Evolutionary conservation across 345 rosid genomes (phyloP), one percentile per base, ranked within the genome.

Genomic region (Hevea brasiliensis): DNA sequence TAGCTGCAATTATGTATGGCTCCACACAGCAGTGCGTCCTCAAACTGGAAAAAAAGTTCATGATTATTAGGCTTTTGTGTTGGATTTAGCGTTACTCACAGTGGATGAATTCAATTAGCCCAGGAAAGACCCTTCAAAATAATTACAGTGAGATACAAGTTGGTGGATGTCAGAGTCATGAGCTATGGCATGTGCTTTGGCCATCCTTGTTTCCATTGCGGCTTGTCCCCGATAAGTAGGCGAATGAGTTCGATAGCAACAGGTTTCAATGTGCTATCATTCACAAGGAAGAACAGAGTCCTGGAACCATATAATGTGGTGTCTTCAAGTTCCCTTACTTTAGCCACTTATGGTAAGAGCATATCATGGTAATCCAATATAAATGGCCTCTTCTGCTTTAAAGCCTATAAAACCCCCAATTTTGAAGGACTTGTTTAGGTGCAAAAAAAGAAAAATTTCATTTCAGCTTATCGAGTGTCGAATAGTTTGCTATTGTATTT

Each of bases 191-290:
- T 89, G 97, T 27, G 85, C 81, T 75, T 89, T 91, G 59, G 97
- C 92, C 5, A 89, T 64, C 67, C 92, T 68, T 81, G 62, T 75
- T 72, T 85, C 94, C 94, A 89, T 59, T 86, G 94, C 1, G 89
- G 87, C 44, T 79, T 84, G 40, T 85, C 84, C 9, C 78, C 75
- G 26, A 77, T 72, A 8, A 80, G 82, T 8, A 91, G 92, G 17
- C 91, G 83, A 44, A 84, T 81, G 14, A 89, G 80, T 79, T 91
- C 97, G 9, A 91, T 89, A 47, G 85, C 92, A 2, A 89, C 41
- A 0, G 88, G 90, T 66, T 79, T 83, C 75, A 91, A 53, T 0
- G 89, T 91, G 68, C 83, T 83, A n/a, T 82, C 81, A 9, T 79
- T 85, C 20, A 70, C 81, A 45, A 84, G 80, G 82, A 83, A 89